Evolutionary conservation across 768 basidiomycete genomes (phyloP).

Genomic region (Agaricus bisporus): DNA sequence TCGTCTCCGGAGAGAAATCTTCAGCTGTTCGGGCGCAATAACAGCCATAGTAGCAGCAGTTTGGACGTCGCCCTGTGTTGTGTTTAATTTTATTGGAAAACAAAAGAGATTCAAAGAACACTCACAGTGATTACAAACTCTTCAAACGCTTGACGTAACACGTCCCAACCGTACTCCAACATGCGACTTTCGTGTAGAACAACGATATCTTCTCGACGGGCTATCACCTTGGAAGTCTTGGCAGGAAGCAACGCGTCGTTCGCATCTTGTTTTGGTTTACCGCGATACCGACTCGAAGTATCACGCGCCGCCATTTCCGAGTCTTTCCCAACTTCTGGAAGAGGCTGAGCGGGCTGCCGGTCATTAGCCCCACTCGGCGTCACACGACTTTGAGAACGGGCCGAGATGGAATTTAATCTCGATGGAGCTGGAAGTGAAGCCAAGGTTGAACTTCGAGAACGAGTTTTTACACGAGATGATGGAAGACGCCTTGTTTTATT

Average conservation of each 20-base stretch:
- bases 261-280: conserved; percentile 20
- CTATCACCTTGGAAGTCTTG: conserved; percentile 16
- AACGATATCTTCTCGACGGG: conserved; percentile 37
- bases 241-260: not conserved
- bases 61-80: conserved; percentile 68
- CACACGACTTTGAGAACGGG: conserved; percentile 57
- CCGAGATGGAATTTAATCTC: conserved; percentile 7
- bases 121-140: conserved; percentile 56
- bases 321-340: conserved; percentile 12
- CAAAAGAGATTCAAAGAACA: not conserved
- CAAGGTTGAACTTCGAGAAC: conserved; percentile 65
- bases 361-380: conserved; percentile 48
- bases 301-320: conserved; percentile 18
- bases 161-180: conserved; percentile 50
- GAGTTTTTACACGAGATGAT: conserved; percentile 25
- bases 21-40: conserved; percentile 54
- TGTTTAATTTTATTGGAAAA: not conserved
- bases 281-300: conserved; percentile 20
- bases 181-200: conserved; percentile 43
- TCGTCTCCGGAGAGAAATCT: conserved; percentile 35
- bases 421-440: conserved; percentile 46
- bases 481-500: conserved; percentile 22
- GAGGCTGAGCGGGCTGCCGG: conserved; percentile 16
- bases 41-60: conserved; percentile 71
- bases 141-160: conserved; percentile 51